Base-by-base conservation (phyloP, 2,329 filamentous ascomycete species). In the Raffaelea ambrosiae region DNA sequence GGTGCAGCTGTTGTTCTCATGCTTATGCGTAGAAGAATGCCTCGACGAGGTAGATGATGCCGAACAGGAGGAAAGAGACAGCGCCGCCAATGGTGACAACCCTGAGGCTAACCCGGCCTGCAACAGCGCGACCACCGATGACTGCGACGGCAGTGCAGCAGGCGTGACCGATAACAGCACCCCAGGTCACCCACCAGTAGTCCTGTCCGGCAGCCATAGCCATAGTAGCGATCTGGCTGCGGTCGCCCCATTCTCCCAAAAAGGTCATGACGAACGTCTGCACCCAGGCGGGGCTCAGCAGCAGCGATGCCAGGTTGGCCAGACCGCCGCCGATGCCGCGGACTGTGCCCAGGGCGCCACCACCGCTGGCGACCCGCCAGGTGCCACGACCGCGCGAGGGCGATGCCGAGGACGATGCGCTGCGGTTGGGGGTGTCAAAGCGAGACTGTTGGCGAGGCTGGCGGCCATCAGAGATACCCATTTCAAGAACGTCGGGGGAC, bases 261-360 rank as follows among this genome's bases (percentile, higher is more conserved):
- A 98, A 98, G 2, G 93, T 98, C 93, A 98, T 98, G 58, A 94
- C 80, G 62, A 98, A 98, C 0, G 93, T 98, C 68, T 97, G 91
- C 14, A 98, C 93, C 93, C 93, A 98, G 1, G 90, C 93, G 1
- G 93, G 93, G 65, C 88, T 95, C 36, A 98, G 75, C 4, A 98
- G 76, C 7, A 98, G 73, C 11, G 87, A 89, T 53, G 89, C 80
- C 4, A 98, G 78, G 59, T 98, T 98, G 63, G 83, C 82, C 21
- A 96, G 69, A 1, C 93, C 90, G 19, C 75, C 63, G 53, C 77
- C 52, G 63, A 67, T 50, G 57, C 67, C 59, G 58, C 69, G 56
- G 41, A 71, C 51, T 13, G 91, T 89, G 16, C 75, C 63, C 50
- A 77, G 49, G 64, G 67, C 48, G 57, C 66, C 59, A 58, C 69